These are phyloP conservation scores for Picea glauca DNA, from an alignment of 75 land plant genomes.

Conservation along the genomic window DNA sequence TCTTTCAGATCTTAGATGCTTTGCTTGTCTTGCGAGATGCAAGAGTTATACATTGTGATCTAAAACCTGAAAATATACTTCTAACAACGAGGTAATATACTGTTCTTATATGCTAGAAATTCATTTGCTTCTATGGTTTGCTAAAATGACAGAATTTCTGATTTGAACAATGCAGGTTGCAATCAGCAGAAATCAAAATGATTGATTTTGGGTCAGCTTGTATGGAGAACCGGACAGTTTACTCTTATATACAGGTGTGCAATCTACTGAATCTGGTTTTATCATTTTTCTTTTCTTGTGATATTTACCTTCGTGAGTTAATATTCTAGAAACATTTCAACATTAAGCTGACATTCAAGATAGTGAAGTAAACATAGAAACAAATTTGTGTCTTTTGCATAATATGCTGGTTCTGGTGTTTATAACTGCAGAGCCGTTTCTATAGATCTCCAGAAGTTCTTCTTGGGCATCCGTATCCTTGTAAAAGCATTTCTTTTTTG, in stretches of 20 bases:
- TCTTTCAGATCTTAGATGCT: constrained; percentile 71
- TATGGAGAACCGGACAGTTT: constrained; percentile 80
- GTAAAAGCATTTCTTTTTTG: neutral
- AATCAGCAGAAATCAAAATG: constrained; percentile 76
- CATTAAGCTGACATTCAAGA: too few relatives aligned
- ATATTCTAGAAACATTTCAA: neutral
- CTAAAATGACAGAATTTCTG: neutral
- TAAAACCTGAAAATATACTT: constrained; percentile 99
- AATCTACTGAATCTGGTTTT: neutral
- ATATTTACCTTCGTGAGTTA: neutral
- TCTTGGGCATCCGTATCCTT: constrained; percentile 98
- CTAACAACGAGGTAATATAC: constrained; percentile 59
- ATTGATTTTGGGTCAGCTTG: constrained; percentile 99
- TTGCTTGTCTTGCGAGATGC: constrained; percentile 82
- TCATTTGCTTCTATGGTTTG: constrained; percentile 6
- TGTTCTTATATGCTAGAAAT: neutral
- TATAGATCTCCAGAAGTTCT: constrained; percentile 99
- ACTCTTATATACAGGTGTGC: constrained; percentile 93
- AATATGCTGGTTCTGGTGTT: constrained; percentile 1
- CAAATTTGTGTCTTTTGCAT: neutral
- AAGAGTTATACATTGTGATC: constrained; percentile 92
- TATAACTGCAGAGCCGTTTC: constrained; percentile 82
- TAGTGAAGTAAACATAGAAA: neutral
- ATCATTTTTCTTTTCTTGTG: neutral
- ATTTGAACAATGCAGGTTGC: constrained; percentile 36